Percentiles rank a stretch among this genome's conserved stretches.
These are phyloP conservation scores for Claviceps sp. DNA, from an alignment of 2,329 filamentous ascomycete genomes.

Conservation along the genomic window DNA sequence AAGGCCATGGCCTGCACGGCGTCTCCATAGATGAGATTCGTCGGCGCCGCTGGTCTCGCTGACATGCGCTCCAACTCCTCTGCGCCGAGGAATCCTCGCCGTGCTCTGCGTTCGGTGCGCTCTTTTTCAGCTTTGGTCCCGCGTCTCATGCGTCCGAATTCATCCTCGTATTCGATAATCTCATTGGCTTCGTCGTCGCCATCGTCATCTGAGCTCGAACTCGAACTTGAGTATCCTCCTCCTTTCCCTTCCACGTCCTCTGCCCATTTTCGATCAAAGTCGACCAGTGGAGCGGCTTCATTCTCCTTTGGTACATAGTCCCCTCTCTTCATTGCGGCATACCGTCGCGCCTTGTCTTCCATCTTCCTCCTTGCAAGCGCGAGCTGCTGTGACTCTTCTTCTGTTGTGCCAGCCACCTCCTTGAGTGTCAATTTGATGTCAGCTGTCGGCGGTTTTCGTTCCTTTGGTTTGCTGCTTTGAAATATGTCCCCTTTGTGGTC, in stretches of 20 bases:
- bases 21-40: constrained; percentile 70
- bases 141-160: constrained; percentile 72
- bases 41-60: constrained; percentile 52
- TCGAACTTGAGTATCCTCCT: constrained; percentile 43
- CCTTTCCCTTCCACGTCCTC: constrained; percentile 46
- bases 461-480: constrained; percentile 15
- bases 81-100: constrained; percentile 37
- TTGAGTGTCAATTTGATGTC: constrained; percentile 37
- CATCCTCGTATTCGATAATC: constrained; percentile 77
- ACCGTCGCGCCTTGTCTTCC: constrained; percentile 80
- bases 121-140: constrained; percentile 58
- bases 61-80: constrained; percentile 56
- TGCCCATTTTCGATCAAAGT: constrained; percentile 95
- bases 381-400: constrained; percentile 53
- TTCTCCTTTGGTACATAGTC: constrained; percentile 59
- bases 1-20: constrained; percentile 76
- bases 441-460: constrained; percentile 28
- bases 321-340: constrained; percentile 83
- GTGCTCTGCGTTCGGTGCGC: constrained; percentile 41
- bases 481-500: constrained; percentile 35
- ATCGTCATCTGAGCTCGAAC: constrained; percentile 16
- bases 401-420: constrained; percentile 39
- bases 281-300: constrained; percentile 57
- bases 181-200: constrained; percentile 39
- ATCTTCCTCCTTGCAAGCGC: constrained; percentile 65